Base-by-base conservation (phyloP, 345 rosid genomes). In the rapeseed (Brassica napus) region DNA sequence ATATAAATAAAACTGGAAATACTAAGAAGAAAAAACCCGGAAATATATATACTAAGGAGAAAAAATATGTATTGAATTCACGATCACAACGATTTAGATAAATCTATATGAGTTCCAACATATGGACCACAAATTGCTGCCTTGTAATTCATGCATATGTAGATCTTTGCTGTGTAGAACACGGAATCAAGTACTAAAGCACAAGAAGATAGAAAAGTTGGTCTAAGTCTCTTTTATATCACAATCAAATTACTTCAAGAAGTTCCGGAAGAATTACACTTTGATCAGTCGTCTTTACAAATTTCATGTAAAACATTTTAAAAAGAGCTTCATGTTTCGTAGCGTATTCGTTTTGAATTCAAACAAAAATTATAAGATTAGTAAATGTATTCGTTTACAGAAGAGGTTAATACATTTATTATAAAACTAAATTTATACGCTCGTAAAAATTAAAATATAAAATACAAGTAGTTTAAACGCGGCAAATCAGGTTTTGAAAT, bases 401-500 rank as follows among this genome's bases (percentile, higher is more conserved):
- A 9, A 28, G 10, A 24, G 32, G 16, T 28, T 11, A 28, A 28
- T 26, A 26, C 16, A 60, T 11, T 59, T 14, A 11, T 24, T 11
- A 61, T 5, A 26, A 26, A 60, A 4, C 14, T 12, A 28, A 28
- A 14, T 62, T 12, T 28, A 28, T 12, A 14, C 64, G 16, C 66
- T 30, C 34, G 6, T n/a, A 28, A 28, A 11, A 49, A 62, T 0
- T 0, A 26, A 12, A 61, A 12, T 12, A 26, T 61, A 60, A 14
- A 6, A 60, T 60, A 60, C 30, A 26, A 26, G 30, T 26, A 28
- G 30, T 28, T 14, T 34, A 77, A 77, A 71, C 66, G 81, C 81
- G 72, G 77, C 77, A 72, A 78, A 64, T 39, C 21, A 72, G 58
- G 54, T 78, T 65, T 72, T 42, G 57, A 73, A 79, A 67, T 2